Evolutionary conservation across 2,329 filamentous ascomycete genomes (phyloP), one percentile per base, ranked within the genome.

Genomic region (Colletotrichum sp.): DNA sequence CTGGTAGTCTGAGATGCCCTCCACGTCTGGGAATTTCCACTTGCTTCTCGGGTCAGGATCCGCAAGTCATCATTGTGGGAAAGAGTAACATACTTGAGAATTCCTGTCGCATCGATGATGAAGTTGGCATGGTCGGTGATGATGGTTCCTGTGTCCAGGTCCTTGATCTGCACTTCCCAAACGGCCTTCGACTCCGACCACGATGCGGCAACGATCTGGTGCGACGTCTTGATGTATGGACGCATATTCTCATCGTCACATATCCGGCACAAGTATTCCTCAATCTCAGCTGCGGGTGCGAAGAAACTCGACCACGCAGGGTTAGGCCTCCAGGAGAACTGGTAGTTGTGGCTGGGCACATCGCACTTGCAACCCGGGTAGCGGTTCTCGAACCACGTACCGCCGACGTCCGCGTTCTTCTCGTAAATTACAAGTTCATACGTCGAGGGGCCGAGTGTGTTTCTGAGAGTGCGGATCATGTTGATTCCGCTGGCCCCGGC

Each of bases 311-410:
- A 87, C 91, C 92, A 94, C 52, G 88, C 86, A 8, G 87, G 88
- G 80, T 93, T 93, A 4, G 89, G 89, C 71, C 89, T 87, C 88
- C 90, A 93, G 4, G 90, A 90, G 79, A 91, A 92, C 63, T 92
- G 91, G 80, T 93, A 93, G 81, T 90, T 92, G 82, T 92, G 91
- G 79, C 87, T 89, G 12, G 89, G 89, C 34, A 91, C 86, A 80
- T 91, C 90, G 79, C 89, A 92, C 69, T 85, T 85, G 78, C 90
- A 91, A 13, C 90, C 90, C 0, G 90, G 90, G 76, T 92, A 92
- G 24, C 87, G 84, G 79, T 91, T 92, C 80, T 92, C 90, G 77
- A 87, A 86, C 90, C 90, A 92, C 0, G 90, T 92, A 4, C 90
- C 90, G 24, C 90, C 90, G 13, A 91, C 85, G 24, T 88, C 86